Evolutionary conservation across 2,329 filamentous ascomycete species (phyloP), one percentile per base, ranked within the genome.

Genomic region (Fusarium sp.): DNA sequence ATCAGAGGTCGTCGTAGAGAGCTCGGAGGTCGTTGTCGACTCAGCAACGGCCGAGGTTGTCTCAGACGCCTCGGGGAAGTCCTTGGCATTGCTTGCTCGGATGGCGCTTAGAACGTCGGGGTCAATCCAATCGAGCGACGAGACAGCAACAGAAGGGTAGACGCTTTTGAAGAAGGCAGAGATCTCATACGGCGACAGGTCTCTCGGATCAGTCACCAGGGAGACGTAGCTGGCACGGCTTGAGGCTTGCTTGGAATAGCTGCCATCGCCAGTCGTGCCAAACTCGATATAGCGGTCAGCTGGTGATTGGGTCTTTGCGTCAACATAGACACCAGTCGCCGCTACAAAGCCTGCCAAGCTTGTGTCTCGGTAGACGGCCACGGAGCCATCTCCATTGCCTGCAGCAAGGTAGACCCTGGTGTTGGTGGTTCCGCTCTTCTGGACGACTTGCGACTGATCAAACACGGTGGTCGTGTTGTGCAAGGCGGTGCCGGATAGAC

Each of bases 281-380:
- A 76, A 82, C 65, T 82, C 79, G 3, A 74, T 69, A 56, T 78
- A 80, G n/a, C 72, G 67, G 17, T 76, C 69, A 17, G 67, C 55
- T 2, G 69, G 33, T 4, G 69, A 58, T 44, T 77, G 72, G 1
- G 78, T 73, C 35, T 65, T 68, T 4, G 65, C 9, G 37, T 75
- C 72, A 6, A 69, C 57, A 14, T 73, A 66, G 3, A 68, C 71
- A 48, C 76, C 78, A 0, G 69, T 66, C 2, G 72, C 56, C 21
- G 77, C 72, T 32, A 81, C 71, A 17, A 79, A 69, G 32, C 69
- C 71, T 2, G 71, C 73, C 15, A 82, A 65, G 7, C 57, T 69
- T 0, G 76, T 75, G 42, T 77, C 75, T 7, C 78, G 74, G 57
- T 73, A 81, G 2, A 82, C 65, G 2, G 70, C 78, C 2, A 76